Base-by-base conservation (phyloP, 2,329 filamentous ascomycete species). In the Fonsecaea erecta region DNA sequence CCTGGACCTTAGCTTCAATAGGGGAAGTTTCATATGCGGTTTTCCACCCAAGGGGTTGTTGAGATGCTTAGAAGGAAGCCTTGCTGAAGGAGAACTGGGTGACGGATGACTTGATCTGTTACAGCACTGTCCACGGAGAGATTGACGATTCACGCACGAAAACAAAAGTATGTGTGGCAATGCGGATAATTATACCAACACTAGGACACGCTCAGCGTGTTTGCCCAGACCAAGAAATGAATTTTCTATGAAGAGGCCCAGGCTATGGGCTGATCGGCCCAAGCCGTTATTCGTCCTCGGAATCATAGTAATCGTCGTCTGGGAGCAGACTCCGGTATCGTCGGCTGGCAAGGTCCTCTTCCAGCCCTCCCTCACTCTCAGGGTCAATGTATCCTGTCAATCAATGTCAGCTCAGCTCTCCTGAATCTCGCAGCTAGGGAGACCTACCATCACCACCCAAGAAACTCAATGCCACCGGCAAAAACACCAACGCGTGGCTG, bases 391-490 rank as follows among this genome's bases (percentile, higher is more conserved):
- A 98, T 2, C 94, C 86, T 85, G 43, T 21, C 18, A 21, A 37
- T 24, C 18, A 5, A 11, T 24, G 34, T 51, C 34, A 60, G 57
- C 48, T 21, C 11, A 21, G 26, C 24, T 5, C 14, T 34, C 9
- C 12, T 18, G n/a, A 1, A n/a, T 26, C 11, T n/a, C 1, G 40
- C 2, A 3, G 2, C 37, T 21, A 46, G 12, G 60, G n/a, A 30
- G 35, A 78, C 81, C 74, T 77, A 86, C 85, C 93, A 71, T 89
- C 86, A 1, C 95, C 95, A 18, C 95, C 95, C 57, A 91, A 84
- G 56, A 97, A 82, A 74, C 91, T 96, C 70, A 99, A 82, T 1
- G 91, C 90, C 0, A 98, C 95, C 0, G 95, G 95, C 72, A 99
- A 81, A 77, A 98, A 96, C 7, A 99, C 85, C 54, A 99, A 82